These are phyloP conservation scores for Aspergillus sp. DNA, from an alignment of 2,329 filamentous ascomycete species.

Conservation along the genomic window DNA sequence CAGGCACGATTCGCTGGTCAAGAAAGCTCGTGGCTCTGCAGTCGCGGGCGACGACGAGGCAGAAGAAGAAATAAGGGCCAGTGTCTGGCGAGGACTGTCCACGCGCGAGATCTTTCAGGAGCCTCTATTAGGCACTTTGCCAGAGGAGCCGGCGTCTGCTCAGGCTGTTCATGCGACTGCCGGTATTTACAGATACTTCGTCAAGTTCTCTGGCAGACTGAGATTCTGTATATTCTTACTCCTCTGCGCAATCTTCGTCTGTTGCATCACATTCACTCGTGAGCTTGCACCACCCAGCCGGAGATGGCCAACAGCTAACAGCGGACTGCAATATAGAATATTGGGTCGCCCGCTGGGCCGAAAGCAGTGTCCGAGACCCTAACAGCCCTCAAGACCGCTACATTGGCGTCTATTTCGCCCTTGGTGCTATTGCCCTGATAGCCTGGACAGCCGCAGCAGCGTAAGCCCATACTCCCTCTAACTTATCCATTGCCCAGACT, in stretches of 20 bases:
- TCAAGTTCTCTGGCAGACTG: not conserved
- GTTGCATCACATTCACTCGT: not conserved
- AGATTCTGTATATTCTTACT: not conserved
- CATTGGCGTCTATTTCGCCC: not conserved
- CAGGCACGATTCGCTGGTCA: not conserved
- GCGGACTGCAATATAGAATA: not conserved
- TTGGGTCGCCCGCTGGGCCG: not conserved
- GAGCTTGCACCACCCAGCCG: too few species aligned
- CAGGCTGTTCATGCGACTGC: not conserved
- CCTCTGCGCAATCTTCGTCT: not conserved
- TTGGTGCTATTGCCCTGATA: not conserved
- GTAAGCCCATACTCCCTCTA: not conserved
- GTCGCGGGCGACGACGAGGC: too few species aligned
- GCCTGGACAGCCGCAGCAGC: not conserved
- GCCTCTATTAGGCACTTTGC: not conserved
- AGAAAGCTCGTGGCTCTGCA: too few species aligned
- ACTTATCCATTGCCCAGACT: not conserved
- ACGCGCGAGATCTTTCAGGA: not conserved
- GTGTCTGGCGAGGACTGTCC: too few species aligned
- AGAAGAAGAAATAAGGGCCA: too few species aligned
- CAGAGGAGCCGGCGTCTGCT: not conserved
- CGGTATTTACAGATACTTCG: not conserved
- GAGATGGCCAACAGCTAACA: not conserved
- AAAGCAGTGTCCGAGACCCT: not conserved
- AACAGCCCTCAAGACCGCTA: not conserved